Conservation (phyloP, 2,329 filamentous ascomycete genomes). For the Botrytis deweyae region DNA sequence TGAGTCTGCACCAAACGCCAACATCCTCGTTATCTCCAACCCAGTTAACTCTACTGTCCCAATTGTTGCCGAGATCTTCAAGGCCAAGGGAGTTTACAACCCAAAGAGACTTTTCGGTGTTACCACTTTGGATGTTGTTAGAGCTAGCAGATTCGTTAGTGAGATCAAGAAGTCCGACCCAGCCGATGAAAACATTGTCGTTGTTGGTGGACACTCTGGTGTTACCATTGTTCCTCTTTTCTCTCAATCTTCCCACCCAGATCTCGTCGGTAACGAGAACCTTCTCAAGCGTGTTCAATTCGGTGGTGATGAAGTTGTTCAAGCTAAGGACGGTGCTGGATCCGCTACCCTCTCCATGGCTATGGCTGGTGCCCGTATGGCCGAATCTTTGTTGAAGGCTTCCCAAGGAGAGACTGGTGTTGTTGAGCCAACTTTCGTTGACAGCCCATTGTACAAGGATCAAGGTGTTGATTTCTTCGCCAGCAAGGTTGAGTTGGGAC, state of each 20-base stretch:
- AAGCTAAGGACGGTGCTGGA: constrained; percentile 97
- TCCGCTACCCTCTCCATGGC: constrained; percentile 99
- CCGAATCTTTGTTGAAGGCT: constrained; percentile 91
- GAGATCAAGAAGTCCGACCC: constrained; percentile 91
- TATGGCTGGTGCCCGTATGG: constrained; percentile 81
- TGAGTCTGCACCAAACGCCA: constrained; percentile 87
- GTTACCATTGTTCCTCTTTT: constrained; percentile 98
- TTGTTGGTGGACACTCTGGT: constrained; percentile 95
- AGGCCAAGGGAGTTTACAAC: constrained; percentile 90
- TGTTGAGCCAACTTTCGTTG: constrained; percentile 93
- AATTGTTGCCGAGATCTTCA: constrained; percentile 95
- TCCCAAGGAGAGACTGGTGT: constrained; percentile 92
- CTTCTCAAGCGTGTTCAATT: constrained; percentile 92
- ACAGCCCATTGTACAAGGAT: constrained; percentile 97
- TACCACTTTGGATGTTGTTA: constrained; percentile 96
- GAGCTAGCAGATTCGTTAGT: constrained; percentile 94
- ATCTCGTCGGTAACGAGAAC: constrained; percentile 73
- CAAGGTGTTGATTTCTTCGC: constrained; percentile 97
- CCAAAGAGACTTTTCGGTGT: constrained; percentile 96
- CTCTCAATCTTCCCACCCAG: constrained; percentile 85
- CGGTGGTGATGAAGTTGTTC: constrained; percentile 97
- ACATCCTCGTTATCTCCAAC: constrained; percentile 97
- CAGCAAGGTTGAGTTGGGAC: constrained; percentile 91
- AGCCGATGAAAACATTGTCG: constrained; percentile 88
- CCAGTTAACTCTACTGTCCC: constrained; percentile 99